Evolutionary conservation across 2,329 filamentous ascomycete genomes (phyloP), one percentile per base, ranked within the genome.

Genomic region (Stachybotrys chartarum): DNA sequence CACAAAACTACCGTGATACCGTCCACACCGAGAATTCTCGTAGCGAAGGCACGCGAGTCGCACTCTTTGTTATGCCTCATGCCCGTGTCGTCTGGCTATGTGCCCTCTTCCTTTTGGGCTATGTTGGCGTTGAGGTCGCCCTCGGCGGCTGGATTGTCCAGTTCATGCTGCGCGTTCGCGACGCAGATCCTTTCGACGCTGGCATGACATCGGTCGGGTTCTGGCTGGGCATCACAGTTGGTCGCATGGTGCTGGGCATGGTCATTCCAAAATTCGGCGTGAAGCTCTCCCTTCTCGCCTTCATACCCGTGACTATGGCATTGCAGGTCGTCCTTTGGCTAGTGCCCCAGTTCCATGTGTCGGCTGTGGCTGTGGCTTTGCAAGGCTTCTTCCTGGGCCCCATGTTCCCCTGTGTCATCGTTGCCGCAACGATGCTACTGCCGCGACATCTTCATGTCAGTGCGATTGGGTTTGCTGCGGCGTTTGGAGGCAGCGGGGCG

Each of bases 131-230:
- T 1, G 89, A 94, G 68, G 86, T 89, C 49, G 84, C 85, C 0
- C 78, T 92, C 0, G 87, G 88, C 18, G 90, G 90, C 6, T 94
- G 90, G 90, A 88, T 94, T 55, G 86, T 91, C 53, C 84, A 85
- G 6, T 93, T 94, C 68, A 93, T 94, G 88, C 84, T 90, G 30
- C 79, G 83, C 39, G 85, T 91, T 6, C 81, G 90, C 6, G 70
- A 84, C n/a, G 88, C 84, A 1, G 78, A 74, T 4, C 72, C 82
- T 0, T 91, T 92, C 61, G 81, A 83, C 0, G 84, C 84, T 30
- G 88, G 89, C 10, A 87, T 93, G 77, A 84, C 84, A 0, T 85
- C 86, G 0, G 91, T 88, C 1, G 89, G 88, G 0, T 93, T 91
- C 70, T 94, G 90, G 90, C 78, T 90, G 18, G 90, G 90, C 0